phyloP scores from a whole-genome alignment of 2,329 filamentous ascomycete species.

The Curvularia sp. region DNA sequence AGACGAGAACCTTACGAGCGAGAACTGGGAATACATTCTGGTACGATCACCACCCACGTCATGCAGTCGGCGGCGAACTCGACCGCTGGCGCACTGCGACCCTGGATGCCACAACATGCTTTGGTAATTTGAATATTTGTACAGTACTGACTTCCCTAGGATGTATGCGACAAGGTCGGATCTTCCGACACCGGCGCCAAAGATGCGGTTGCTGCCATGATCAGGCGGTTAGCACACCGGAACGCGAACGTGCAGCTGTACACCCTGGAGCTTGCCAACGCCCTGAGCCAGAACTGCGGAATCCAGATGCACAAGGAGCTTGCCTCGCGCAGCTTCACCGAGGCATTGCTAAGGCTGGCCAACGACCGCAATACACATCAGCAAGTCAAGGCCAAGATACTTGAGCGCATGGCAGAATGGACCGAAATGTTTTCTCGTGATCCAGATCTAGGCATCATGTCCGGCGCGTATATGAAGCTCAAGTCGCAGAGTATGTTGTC shows the following conservation, averaged over 20 bases:
- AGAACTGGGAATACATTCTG: conserved; percentile 75
- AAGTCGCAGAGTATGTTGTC: conserved; percentile 67
- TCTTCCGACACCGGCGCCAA: conserved; percentile 67
- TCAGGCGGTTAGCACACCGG: conserved; percentile 88
- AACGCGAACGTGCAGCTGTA: conserved; percentile 97
- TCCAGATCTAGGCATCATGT: conserved; percentile 95
- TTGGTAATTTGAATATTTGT: neutral
- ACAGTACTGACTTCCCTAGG: conserved; percentile 49
- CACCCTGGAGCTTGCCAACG: conserved; percentile 87
- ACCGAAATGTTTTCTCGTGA: conserved; percentile 90
- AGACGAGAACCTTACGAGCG: conserved; percentile 94
- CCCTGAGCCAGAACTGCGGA: conserved; percentile 90
- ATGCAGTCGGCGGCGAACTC: conserved; percentile 1
- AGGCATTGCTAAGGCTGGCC: conserved; percentile 87
- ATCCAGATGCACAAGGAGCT: conserved; percentile 86
- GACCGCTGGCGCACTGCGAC: neutral
- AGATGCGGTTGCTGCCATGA: conserved; percentile 86
- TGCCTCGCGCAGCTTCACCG: conserved; percentile 90
- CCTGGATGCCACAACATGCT: neutral
- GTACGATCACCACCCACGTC: conserved; percentile 45
- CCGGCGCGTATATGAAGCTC: conserved; percentile 87
- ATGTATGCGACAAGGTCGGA: conserved; percentile 67
- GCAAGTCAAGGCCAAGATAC: conserved; percentile 95
- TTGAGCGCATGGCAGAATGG: conserved; percentile 97
- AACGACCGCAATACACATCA: conserved; percentile 94